Evolutionary conservation across 2,329 filamentous ascomycete genomes (phyloP).

Genomic region (Trichoderma hamatum): DNA sequence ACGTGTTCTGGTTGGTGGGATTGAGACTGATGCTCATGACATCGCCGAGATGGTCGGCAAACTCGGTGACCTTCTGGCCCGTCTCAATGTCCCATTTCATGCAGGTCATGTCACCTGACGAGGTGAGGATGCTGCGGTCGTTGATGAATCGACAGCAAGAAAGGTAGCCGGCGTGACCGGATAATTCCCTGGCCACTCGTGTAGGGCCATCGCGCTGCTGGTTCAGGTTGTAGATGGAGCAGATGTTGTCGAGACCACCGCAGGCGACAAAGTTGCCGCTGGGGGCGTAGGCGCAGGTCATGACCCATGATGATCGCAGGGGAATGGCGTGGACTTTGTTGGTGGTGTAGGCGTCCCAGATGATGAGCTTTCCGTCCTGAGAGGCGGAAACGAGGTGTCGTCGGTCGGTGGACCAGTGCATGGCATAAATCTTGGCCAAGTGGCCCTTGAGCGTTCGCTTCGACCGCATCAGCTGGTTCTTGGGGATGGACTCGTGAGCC

Average conservation of each 20-base stretch:
- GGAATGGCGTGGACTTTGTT: conserved; percentile 99
- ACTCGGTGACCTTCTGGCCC: conserved; percentile 94
- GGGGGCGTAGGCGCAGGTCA: conserved; percentile 99
- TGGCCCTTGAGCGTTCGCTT: conserved; percentile 97
- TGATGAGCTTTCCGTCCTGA: conserved; percentile 98
- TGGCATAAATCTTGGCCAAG: conserved; percentile 98
- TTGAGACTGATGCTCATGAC: conserved; percentile 99
- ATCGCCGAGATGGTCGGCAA: conserved; percentile 96
- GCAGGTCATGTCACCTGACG: conserved; percentile 98
- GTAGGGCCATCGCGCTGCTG: conserved; percentile 94
- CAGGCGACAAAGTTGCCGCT: conserved; percentile 98
- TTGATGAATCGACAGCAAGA: conserved; percentile 99
- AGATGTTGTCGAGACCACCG: conserved; percentile 98
- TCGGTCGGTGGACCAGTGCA: conserved; percentile 99
- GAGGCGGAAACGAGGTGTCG: conserved; percentile 96
- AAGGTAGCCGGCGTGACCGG: conserved; percentile 94
- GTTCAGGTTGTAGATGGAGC: conserved; percentile 98
- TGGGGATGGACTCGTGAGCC: conserved; percentile 87
- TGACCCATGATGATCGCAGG: conserved; percentile 97
- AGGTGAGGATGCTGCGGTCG: conserved; percentile 95
- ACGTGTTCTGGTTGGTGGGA: conserved; percentile 98
- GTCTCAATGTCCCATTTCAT: conserved; percentile 99
- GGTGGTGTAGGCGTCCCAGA: conserved; percentile 99
- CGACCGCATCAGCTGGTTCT: conserved; percentile 93
- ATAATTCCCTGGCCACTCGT: conserved; percentile 91